Percentiles rank a stretch among this genome's conserved stretches.
Evolutionary conservation across 2,329 filamentous ascomycete genomes (phyloP).

Genomic region (Colletotrichum melonis): DNA sequence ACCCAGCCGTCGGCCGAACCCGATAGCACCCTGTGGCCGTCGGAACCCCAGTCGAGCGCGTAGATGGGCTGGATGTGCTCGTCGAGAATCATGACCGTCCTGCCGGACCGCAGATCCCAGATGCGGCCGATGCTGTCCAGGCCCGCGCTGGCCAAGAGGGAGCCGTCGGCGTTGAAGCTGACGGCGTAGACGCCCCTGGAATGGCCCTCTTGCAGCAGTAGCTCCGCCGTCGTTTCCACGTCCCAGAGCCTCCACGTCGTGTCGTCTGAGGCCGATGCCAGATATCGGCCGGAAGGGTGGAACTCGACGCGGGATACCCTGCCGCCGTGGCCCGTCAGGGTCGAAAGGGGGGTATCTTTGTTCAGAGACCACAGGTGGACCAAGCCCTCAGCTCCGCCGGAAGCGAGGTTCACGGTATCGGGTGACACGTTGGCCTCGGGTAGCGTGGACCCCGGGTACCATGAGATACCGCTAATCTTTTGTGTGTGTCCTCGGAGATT

Average conservation of each 20-base stretch:
- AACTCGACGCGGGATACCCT: slow-evolving; percentile 94
- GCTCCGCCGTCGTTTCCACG: slow-evolving; percentile 83
- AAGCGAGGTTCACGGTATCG: slow-evolving; percentile 84
- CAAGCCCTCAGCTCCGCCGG: slow-evolving; percentile 88
- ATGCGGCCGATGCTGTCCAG: slow-evolving; percentile 94
- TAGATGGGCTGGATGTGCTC: slow-evolving; percentile 91
- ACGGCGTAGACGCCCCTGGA: slow-evolving; percentile 93
- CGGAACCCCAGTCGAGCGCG: slow-evolving; percentile 89
- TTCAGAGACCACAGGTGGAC: slow-evolving; percentile 92
- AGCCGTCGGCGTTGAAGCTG: slow-evolving; percentile 91
- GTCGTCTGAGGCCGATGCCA: slow-evolving; percentile 94
- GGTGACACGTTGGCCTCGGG: slow-evolving; percentile 77
- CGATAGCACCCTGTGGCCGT: slow-evolving; percentile 92
- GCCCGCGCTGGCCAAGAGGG: slow-evolving; percentile 89
- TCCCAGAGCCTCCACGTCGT: slow-evolving; percentile 98
- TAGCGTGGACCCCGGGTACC: slow-evolving; percentile 86
- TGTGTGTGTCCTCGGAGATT: slow-evolving; percentile 87
- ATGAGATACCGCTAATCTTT: slow-evolving; percentile 89
- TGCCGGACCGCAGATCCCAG: slow-evolving; percentile 92
- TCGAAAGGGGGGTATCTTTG: slow-evolving; percentile 86
- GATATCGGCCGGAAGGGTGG: slow-evolving; percentile 88
- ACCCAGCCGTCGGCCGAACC: slow-evolving; percentile 95
- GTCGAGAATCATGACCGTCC: slow-evolving; percentile 94
- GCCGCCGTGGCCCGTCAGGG: slow-evolving; percentile 83
- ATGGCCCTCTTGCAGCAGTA: slow-evolving; percentile 93